Conservation (phyloP, 257 asterid genomes). For the Primulina tabacum region DNA sequence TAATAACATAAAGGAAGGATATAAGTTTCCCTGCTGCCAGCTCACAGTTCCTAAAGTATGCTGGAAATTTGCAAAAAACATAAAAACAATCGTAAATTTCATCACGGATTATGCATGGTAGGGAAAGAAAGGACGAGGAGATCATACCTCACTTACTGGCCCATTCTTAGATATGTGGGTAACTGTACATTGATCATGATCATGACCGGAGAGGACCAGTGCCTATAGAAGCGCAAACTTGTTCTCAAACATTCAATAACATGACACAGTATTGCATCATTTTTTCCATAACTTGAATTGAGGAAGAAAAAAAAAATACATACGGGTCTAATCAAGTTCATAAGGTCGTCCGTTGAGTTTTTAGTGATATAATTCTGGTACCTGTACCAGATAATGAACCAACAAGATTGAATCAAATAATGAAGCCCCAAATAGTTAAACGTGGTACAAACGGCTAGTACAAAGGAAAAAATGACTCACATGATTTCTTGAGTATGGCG, state of each 20-base stretch:
- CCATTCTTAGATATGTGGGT: slow-evolving; percentile 55
- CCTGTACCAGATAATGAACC: slow-evolving; percentile 41
- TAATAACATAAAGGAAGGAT: slow-evolving; percentile 91
- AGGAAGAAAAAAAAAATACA: slow-evolving; percentile 34
- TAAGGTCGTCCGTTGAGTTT: slow-evolving; percentile 47
- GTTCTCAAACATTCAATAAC: slow-evolving; percentile 7
- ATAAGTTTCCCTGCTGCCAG: slow-evolving; percentile 96
- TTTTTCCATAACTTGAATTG: slow-evolving; percentile 21
- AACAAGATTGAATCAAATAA: slow-evolving; percentile 15
- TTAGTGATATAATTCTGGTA: slow-evolving; percentile 83
- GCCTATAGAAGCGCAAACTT: slow-evolving; percentile 44
- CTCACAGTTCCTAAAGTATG: slow-evolving; percentile 94
- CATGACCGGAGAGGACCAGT: slow-evolving; percentile 87
- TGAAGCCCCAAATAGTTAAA: neutral
- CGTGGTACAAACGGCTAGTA: slow-evolving; percentile 17
- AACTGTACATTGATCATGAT: slow-evolving; percentile 92
- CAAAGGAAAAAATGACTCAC: slow-evolving; percentile 45
- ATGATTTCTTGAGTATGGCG: slow-evolving; percentile 48
- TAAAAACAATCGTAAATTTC: slow-evolving; percentile 24
- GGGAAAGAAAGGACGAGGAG: neutral
- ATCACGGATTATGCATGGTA: slow-evolving; percentile 7
- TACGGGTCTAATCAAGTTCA: slow-evolving; percentile 77
- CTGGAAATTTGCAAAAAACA: slow-evolving; percentile 48
- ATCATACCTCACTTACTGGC: slow-evolving; percentile 64
- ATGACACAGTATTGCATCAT: neutral